phyloP scores from a whole-genome alignment of 2,329 filamentous ascomycete genomes.

The Myotisia sp. region DNA sequence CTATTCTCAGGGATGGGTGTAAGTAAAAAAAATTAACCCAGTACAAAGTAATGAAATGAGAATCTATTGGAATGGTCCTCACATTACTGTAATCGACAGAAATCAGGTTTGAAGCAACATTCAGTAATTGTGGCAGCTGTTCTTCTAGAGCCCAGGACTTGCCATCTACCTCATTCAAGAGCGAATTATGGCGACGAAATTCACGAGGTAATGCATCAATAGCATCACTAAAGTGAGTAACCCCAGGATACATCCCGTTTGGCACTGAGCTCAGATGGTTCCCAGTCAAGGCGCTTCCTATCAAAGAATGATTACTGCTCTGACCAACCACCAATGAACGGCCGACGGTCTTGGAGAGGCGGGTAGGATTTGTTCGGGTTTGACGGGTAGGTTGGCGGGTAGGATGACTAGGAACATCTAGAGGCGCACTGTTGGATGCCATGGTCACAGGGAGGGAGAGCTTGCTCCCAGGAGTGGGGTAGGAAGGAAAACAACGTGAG shows the following conservation, averaged over 20 bases:
- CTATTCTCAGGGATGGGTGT: no score
- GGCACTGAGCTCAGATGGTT: conserved; percentile 19
- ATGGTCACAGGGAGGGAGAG: conserved; percentile 1
- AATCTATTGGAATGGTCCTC: neutral
- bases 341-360: conserved; percentile 33
- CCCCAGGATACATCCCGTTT: conserved; percentile 48
- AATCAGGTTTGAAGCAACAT: conserved; percentile 23
- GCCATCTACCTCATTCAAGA: conserved; percentile 93
- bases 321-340: conserved; percentile 25
- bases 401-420: conserved; percentile 16
- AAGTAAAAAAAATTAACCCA: conserved; percentile 1
- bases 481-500: no score
- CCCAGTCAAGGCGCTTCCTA: neutral
- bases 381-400: conserved; percentile 29
- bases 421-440: conserved; percentile 13
- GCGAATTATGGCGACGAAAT: conserved; percentile 85
- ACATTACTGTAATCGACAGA: conserved; percentile 3
- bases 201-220: conserved; percentile 88
- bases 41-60: neutral
- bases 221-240: conserved; percentile 72
- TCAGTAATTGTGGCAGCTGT: conserved; percentile 60
- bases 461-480: no score
- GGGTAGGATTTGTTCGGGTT: conserved; percentile 36
- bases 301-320: neutral
- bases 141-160: conserved; percentile 86